phyloP scores from a whole-genome alignment of 2,329 filamentous ascomycete species.

The Aspergillus sclerotialis region DNA sequence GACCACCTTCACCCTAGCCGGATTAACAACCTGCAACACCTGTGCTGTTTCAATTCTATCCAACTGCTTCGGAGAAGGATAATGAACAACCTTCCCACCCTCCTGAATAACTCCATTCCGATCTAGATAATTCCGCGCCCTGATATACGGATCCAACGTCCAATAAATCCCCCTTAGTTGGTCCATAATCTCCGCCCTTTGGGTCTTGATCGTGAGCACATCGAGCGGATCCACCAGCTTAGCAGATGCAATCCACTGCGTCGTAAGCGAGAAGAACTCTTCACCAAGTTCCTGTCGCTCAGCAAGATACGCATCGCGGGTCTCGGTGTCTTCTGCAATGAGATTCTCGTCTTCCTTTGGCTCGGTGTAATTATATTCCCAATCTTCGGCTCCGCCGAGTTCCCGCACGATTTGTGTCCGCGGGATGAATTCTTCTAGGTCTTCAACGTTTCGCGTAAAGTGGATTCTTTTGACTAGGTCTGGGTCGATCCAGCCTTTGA shows the following conservation, averaged over 20 bases:
- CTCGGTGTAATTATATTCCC: conserved; percentile 73
- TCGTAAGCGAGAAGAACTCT: conserved; percentile 65
- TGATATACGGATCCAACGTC: conserved; percentile 76
- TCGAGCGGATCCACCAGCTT: conserved; percentile 38
- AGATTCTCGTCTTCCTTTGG: conserved; percentile 68
- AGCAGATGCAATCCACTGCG: conserved; percentile 61
- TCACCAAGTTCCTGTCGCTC: conserved; percentile 60
- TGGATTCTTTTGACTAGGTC: conserved; percentile 90
- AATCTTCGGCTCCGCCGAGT: conserved; percentile 75
- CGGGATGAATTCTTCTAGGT: conserved; percentile 69
- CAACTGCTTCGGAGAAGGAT: conserved; percentile 35
- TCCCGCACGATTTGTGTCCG: conserved; percentile 65
- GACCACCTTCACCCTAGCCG: too few species aligned
- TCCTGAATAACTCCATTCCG: conserved; percentile 63
- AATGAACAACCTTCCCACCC: conserved; percentile 64
- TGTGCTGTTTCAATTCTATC: too few species aligned
- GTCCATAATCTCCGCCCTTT: conserved; percentile 56
- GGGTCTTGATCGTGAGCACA: conserved; percentile 43
- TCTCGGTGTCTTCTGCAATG: conserved; percentile 57
- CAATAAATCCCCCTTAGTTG: conserved; percentile 72
- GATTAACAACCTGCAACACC: too few species aligned
- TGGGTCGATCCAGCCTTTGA: conserved; percentile 90
- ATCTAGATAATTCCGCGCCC: conserved; percentile 75
- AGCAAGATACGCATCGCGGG: conserved; percentile 55
- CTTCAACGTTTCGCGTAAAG: conserved; percentile 72